Percentiles rank a stretch among this genome's conserved stretches.
Conservation (phyloP, 495 filamentous ascomycete species). For the Hyphodiscus hymeniophilus region DNA sequence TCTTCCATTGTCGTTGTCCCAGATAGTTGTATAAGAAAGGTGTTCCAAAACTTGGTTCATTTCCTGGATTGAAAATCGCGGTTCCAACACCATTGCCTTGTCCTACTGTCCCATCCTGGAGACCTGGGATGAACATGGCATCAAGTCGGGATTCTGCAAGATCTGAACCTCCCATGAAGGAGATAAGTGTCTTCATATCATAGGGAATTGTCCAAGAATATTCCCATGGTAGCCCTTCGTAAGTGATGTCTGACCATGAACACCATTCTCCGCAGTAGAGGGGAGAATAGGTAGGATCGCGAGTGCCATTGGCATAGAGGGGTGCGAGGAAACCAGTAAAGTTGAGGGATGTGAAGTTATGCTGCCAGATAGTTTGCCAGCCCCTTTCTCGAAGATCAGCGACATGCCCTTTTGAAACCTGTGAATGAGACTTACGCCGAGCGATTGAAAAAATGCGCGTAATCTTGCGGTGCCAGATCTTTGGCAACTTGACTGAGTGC, state of each 20-base stretch:
- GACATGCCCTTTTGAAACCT: too few species aligned
- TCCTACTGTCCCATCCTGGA: background rate
- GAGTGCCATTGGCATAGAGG: constrained; percentile 52
- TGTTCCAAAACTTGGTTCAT: constrained; percentile 61
- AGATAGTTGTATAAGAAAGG: constrained; percentile 61
- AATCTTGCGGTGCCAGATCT: constrained; percentile 42
- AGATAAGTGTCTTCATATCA: constrained; percentile 54
- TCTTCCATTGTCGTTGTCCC: constrained; percentile 3
- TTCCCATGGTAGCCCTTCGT: constrained; percentile 62
- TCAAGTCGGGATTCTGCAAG: constrained; percentile 50
- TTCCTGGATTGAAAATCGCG: constrained; percentile 60
- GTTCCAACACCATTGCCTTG: constrained; percentile 24
- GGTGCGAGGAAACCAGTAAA: constrained; percentile 65
- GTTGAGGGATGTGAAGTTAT: constrained; percentile 49
- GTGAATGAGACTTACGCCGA: constrained; percentile 58
- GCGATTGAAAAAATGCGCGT: constrained; percentile 51
- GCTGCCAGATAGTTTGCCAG: constrained; percentile 45
- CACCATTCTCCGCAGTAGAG: constrained; percentile 48
- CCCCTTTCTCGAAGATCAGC: constrained; percentile 35
- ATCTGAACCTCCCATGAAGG: constrained; percentile 48
- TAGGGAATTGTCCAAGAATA: constrained; percentile 61
- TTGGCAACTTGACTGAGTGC: constrained; percentile 53
- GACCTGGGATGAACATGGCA: constrained; percentile 43
- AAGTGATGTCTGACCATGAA: constrained; percentile 53
- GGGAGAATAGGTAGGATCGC: constrained; percentile 34